Conservation (phyloP, 1,284 basidiomycete genomes). For the Somion occarium region DNA sequence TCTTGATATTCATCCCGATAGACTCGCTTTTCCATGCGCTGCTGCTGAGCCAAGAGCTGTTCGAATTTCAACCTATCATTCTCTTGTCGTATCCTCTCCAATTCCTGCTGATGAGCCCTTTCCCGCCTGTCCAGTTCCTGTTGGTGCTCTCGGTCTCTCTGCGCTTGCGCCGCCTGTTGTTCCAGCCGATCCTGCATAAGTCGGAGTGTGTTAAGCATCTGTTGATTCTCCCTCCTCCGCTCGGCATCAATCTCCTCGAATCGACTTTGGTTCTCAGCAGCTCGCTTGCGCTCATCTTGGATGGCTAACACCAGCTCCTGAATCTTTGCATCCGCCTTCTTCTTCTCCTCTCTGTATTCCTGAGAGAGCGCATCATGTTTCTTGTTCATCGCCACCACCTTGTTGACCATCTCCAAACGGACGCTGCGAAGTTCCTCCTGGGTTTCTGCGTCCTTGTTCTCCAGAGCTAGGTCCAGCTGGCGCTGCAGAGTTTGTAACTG, state of each 20-base stretch:
- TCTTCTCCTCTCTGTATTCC: slow-evolving; percentile 1
- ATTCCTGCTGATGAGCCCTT: no score
- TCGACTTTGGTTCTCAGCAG: not conserved
- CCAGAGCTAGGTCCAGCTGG: not conserved
- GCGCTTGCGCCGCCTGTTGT: not conserved
- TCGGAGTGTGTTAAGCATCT: not conserved
- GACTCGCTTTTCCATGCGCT: no score
- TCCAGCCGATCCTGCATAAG: not conserved
- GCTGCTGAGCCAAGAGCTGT: no score
- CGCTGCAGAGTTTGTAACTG: not conserved
- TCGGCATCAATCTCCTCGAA: not conserved
- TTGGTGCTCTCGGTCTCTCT: not conserved
- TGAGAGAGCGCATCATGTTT: not conserved
- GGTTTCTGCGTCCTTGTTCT: not conserved
- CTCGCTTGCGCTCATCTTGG: not conserved
- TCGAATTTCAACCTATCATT: not conserved
- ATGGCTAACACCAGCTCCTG: not conserved
- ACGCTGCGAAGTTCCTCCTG: slow-evolving; percentile 4
- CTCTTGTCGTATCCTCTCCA: not conserved
- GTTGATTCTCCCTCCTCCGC: not conserved
- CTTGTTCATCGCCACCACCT: not conserved
- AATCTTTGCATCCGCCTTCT: not conserved
- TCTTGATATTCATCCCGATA: no score
- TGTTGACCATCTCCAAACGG: not conserved
- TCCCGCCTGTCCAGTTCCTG: not conserved